Conservation (phyloP, 495 filamentous ascomycete genomes). For the Entonaema liquescens region DNA sequence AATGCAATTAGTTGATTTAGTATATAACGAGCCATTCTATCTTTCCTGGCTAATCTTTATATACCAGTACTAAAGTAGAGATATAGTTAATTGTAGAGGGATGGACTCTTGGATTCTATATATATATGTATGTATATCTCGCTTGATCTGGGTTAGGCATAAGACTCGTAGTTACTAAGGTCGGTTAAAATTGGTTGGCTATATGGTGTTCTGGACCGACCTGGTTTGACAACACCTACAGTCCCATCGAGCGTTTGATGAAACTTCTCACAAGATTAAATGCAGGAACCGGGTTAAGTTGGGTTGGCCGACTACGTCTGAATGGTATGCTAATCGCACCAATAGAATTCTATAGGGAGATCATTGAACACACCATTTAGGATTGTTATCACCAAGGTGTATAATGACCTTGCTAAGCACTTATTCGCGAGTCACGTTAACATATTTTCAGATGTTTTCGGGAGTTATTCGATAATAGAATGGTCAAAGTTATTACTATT, state of each 20-base stretch:
- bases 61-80: too few relatives aligned
- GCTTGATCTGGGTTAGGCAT: not conserved
- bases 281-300: conserved; percentile 21
- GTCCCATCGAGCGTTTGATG: not conserved
- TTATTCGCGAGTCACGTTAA: not conserved
- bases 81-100: too few relatives aligned
- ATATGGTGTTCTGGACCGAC: conserved; percentile 4
- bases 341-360: conserved; percentile 2
- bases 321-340: conserved; percentile 6
- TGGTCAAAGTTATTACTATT: not conserved
- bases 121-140: not conserved
- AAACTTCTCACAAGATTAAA: conserved; percentile 9
- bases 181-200: conserved; percentile 20
- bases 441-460: not conserved
- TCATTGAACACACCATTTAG: not conserved
- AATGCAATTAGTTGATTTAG: too few relatives aligned
- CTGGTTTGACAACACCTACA: not conserved
- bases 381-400: not conserved
- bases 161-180: not conserved
- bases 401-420: not conserved
- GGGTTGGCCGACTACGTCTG: not conserved
- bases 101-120: not conserved
- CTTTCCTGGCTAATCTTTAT: too few relatives aligned
- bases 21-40: too few relatives aligned
- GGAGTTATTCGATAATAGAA: not conserved